A percentile compares a stretch with the other conserved stretches of the same genome.
These are phyloP conservation scores for Clarireedia homoeocarpa DNA, from an alignment of 2,329 filamentous ascomycete species.

Conservation along the genomic window DNA sequence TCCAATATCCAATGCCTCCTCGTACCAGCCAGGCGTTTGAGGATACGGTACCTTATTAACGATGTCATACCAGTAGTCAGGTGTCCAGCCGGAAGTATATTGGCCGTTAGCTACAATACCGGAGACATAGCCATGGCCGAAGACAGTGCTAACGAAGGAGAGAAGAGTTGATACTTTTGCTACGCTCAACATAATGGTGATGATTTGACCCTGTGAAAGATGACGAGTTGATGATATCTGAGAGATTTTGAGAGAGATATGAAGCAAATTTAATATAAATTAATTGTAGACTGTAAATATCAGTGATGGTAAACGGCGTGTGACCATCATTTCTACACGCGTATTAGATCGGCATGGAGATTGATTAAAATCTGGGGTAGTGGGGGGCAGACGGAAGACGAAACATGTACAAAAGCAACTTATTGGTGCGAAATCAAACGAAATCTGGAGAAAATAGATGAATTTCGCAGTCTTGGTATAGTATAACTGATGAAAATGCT, in stretches of 20 bases:
- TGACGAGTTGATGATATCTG: neutral
- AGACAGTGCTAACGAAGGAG: neutral
- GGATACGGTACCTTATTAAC: constrained; percentile 17
- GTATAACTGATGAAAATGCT: neutral
- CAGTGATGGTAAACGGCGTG: neutral
- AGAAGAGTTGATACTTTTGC: neutral
- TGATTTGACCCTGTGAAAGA: neutral
- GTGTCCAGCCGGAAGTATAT: constrained; percentile 21
- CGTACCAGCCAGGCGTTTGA: constrained; percentile 34
- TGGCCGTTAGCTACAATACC: constrained; percentile 38
- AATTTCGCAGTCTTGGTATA: neutral
- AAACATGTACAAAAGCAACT: neutral
- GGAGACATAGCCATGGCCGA: constrained; percentile 37
- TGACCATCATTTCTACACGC: neutral
- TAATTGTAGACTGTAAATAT: neutral
- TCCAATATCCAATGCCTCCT: constrained; percentile 41
- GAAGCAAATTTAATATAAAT: neutral
- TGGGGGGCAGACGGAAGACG: neutral
- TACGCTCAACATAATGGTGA: neutral
- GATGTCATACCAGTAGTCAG: constrained; percentile 26
- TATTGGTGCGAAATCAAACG: neutral
- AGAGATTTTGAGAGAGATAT: neutral
- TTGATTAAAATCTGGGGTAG: neutral
- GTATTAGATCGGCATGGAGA: neutral
- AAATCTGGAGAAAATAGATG: neutral